Conservation (phyloP, 2,329 filamentous ascomycete species). For the Pyrenophora tritici-repentis region DNA sequence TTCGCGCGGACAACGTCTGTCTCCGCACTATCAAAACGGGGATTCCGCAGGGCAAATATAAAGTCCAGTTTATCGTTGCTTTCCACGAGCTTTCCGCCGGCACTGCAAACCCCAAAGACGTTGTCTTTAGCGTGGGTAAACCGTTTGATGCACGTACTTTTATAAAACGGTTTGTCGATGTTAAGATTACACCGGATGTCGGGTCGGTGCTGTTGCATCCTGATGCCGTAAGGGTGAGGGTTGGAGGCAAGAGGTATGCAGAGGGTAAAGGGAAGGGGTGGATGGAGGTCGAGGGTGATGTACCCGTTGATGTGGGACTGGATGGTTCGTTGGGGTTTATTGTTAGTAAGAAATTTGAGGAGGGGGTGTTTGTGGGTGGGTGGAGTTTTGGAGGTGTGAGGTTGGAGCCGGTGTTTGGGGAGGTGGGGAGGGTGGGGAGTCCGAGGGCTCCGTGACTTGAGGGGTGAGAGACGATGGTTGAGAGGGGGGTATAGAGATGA, state of each 20-base stretch:
- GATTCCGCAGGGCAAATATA: slow-evolving; percentile 46
- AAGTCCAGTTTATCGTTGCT: slow-evolving; percentile 43
- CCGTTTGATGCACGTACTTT: slow-evolving; percentile 43
- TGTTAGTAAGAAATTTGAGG: slow-evolving; percentile 42
- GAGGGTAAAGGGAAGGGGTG: slow-evolving; percentile 41
- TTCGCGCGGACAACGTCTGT: slow-evolving; percentile 39
- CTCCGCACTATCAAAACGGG: slow-evolving; percentile 44
- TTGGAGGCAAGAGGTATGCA: slow-evolving; percentile 37
- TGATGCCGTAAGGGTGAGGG: slow-evolving; percentile 45
- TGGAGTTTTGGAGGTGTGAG: slow-evolving; percentile 49
- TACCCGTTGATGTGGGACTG: slow-evolving; percentile 43
- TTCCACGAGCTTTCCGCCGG: slow-evolving; percentile 26
- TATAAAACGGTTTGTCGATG: slow-evolving; percentile 42
- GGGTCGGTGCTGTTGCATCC: slow-evolving; percentile 45
- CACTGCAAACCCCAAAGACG: slow-evolving; percentile 30
- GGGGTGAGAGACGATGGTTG: background rate
- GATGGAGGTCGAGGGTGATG: slow-evolving; percentile 46
- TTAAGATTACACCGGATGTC: slow-evolving; percentile 47
- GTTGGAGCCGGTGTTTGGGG: slow-evolving; percentile 43
- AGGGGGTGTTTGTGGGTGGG: slow-evolving; percentile 39
- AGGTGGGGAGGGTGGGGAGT: slow-evolving; percentile 7
- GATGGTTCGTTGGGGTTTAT: slow-evolving; percentile 47
- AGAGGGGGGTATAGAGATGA: no score
- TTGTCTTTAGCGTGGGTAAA: slow-evolving; percentile 47
- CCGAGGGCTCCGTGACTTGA: slow-evolving; percentile 10